Evolutionary conservation across 2,329 filamentous ascomycete genomes (phyloP).

Genomic region (Chaetomiaceae sp.): DNA sequence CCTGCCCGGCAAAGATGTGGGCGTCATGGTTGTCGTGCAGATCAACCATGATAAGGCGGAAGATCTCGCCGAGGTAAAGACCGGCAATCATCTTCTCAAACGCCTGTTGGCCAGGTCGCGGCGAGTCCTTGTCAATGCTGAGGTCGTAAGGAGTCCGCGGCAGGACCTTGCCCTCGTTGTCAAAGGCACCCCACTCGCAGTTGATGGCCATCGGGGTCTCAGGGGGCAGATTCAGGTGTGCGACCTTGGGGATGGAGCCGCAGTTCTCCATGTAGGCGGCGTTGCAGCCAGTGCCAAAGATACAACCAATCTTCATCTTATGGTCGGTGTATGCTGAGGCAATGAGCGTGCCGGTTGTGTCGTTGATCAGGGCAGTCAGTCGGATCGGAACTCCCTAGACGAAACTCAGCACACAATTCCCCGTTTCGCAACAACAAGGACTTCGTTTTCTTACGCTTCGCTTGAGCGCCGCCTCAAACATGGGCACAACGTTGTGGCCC

Average conservation of each 20-base stretch:
- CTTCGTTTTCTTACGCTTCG: conserved; percentile 50
- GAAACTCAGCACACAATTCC: neutral
- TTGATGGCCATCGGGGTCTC: conserved; percentile 91
- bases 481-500: conserved; percentile 82
- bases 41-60: conserved; percentile 81
- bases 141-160: conserved; percentile 82
- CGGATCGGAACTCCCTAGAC: conserved; percentile 80
- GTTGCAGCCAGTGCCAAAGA: conserved; percentile 97
- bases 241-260: conserved; percentile 88
- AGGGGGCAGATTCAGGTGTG: conserved; percentile 79
- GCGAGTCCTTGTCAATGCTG: conserved; percentile 84
- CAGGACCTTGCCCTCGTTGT: conserved; percentile 86
- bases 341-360: conserved; percentile 94
- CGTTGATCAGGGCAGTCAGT: conserved; percentile 89
- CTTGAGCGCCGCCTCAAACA: conserved; percentile 73
- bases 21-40: conserved; percentile 72
- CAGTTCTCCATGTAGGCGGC: conserved; percentile 96
- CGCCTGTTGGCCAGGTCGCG: conserved; percentile 86
- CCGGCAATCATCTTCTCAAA: conserved; percentile 99
- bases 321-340: conserved; percentile 95
- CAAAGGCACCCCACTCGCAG: conserved; percentile 96
- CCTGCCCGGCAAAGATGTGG: conserved; percentile 77
- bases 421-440: no score
- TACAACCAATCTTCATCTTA: conserved; percentile 91
- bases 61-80: conserved; percentile 89